Base-by-base conservation (phyloP, 176 grass and related monocot genomes). In the Echinochloa phyllopogon region DNA sequence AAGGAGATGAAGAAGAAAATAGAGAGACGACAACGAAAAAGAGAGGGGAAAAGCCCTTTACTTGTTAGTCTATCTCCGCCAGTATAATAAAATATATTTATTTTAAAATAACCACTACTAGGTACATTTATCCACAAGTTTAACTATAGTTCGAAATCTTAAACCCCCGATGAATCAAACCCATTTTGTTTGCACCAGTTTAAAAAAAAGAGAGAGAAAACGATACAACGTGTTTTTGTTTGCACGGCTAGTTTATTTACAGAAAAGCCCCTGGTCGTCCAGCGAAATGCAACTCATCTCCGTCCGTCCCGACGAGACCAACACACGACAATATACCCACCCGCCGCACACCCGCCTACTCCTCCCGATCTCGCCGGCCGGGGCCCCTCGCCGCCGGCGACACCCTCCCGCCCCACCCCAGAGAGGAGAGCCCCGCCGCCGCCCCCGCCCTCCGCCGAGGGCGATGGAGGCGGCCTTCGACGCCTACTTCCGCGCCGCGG, bases 401-500 rank as follows among this genome's bases (percentile, higher is more conserved):
- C 81, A 44, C 3, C 23, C 71, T 5, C 85, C 67, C 20, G 3
- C 27, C 68, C 44, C 27, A 12, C 52, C 43, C n/a, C n/a, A n/a
- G n/a, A n/a, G n/a, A n/a, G n/a, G n/a, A n/a, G 16, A 81, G 67
- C 8, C 55, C 14, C 16, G 36, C 10, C 16, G 36, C 10, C 61
- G 17, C 49, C 21, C 47, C 4, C 63, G 11, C 2, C 40, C 69
- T 27, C 38, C 49, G 6, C 37, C 52, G 64, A 59, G 38, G 16
- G 66, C 81, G 23, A 88, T 91, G 79, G 69, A 90, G 91, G 90
- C 87, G 82, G 76, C 85, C 51, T 99, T 96, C 90, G 91, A 99
- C 62, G 91, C 96, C 48, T 92, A 99, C 92, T 99, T 99, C 87
- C 74, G 84, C 38, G 89, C 83, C 60, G 94, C 97, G 78, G 97